Conservation (phyloP, 495 filamentous ascomycete species). For the Aspergillus diversus region DNA sequence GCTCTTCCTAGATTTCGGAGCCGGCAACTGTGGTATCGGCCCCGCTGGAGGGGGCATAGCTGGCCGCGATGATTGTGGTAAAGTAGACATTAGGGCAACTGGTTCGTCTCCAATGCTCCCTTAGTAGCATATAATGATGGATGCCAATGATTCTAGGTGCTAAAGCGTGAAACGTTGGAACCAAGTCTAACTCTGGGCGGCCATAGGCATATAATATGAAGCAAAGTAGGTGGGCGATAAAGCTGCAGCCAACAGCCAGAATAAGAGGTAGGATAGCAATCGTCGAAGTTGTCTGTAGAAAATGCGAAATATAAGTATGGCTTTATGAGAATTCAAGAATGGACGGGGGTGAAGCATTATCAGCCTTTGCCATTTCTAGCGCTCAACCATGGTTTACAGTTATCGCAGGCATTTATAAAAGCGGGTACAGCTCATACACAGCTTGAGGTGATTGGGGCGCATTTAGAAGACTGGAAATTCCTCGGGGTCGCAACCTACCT, state of each 20-base stretch:
- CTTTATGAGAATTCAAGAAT: too few relatives aligned
- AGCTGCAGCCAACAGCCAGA: conserved; percentile 1
- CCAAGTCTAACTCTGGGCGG: not conserved
- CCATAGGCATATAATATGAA: conserved; percentile 12
- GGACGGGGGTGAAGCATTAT: too few relatives aligned
- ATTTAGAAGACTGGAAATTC: too few relatives aligned
- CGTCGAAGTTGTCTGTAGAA: not conserved
- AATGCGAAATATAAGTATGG: not conserved
- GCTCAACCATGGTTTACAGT: too few relatives aligned
- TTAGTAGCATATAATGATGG: not conserved
- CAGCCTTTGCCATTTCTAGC: too few relatives aligned
- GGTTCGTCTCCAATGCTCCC: not conserved
- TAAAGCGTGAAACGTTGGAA: not conserved
- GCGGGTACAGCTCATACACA: too few relatives aligned
- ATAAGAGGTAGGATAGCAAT: not conserved
- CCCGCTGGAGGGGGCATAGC: conserved; percentile 65
- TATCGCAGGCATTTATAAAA: too few relatives aligned
- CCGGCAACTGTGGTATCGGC: conserved; percentile 69
- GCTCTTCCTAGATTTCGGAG: conserved; percentile 71
- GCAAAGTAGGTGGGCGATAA: not conserved
- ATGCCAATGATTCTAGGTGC: not conserved
- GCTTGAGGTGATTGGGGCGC: too few relatives aligned
- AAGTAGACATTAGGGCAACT: conserved; percentile 44
- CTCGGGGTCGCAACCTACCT: too few relatives aligned
- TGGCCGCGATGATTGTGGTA: conserved; percentile 67